Evolutionary conservation across 768 basidiomycete genomes (phyloP).

Genomic region (Boletus rubescentipes): DNA sequence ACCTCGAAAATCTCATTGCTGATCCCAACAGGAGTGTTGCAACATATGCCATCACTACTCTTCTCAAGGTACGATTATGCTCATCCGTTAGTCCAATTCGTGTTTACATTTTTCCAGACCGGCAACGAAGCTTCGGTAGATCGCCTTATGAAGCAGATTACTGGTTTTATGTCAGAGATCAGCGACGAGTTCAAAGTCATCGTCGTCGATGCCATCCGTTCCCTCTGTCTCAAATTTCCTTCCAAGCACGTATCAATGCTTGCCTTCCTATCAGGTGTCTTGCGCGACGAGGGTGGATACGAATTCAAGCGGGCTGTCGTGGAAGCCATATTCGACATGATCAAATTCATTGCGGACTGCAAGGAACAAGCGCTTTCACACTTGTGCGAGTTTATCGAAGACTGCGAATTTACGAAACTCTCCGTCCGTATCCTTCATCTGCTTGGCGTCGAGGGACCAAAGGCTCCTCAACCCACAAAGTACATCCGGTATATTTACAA

Average conservation of each 20-base stretch:
- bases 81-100: not conserved
- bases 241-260: conserved; percentile 97
- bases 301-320: conserved; percentile 99
- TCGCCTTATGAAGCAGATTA: conserved; percentile 98
- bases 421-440: conserved; percentile 96
- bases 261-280: conserved; percentile 91
- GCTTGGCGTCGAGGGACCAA: conserved; percentile 94
- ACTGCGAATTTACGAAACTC: conserved; percentile 99
- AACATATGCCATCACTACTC: conserved; percentile 96
- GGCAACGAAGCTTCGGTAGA: conserved; percentile 99
- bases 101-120: conserved; percentile 54
- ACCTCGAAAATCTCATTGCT: conserved; percentile 94
- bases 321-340: conserved; percentile 99
- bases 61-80: conserved; percentile 72
- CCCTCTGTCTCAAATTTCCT: conserved; percentile 98
- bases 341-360: conserved; percentile 93
- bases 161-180: conserved; percentile 98
- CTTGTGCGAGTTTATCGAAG: conserved; percentile 99
- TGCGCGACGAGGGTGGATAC: conserved; percentile 98
- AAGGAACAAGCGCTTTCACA: conserved; percentile 98
- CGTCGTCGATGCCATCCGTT: conserved; percentile 97
- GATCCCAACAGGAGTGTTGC: conserved; percentile 95
- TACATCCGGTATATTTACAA: conserved; percentile 99
- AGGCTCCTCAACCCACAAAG: conserved; percentile 94
- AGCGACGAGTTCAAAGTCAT: conserved; percentile 99